Base-by-base conservation (phyloP, 352 stramenopile species). In the Nothophytophthora sp. region DNA sequence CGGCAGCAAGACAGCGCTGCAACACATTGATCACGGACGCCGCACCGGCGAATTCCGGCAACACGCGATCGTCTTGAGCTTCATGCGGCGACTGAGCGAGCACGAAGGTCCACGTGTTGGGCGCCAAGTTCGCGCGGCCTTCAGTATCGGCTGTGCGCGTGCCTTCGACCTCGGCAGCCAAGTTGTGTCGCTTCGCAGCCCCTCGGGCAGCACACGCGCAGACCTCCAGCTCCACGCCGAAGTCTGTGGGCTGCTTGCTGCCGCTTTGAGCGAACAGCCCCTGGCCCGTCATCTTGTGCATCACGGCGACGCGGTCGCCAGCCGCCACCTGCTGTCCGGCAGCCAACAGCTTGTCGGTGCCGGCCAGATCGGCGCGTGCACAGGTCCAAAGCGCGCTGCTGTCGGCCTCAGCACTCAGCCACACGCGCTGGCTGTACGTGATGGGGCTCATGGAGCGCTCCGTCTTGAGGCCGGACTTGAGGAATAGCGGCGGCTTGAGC, bases 241-340 rank as follows among this genome's bases (percentile, higher is more conserved):
- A 95, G 40, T 95, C 79, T 0, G 82, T 93, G 15, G 79, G 76
- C 44, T 89, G 73, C 23, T 79, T 86, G 63, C 59, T 81, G 49
- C 70, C 80, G 28, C 58, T 50, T 20, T 89, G 67, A 1, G 66
- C 56, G 12, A 63, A 72, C 5, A 95, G 56, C 10, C 80, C 67
- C 37, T 90, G 70, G 18, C 82, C 81, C 0, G 85, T 92, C 85
- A 95, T 95, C 63, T 95, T 92, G 63, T 95, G 85, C 41, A 89
- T 51, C 30, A 95, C 42, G 4, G 81, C 70, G 40, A 93, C 53
- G 2, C 45, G 40, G 30, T 95, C 85, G 0, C 75, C 76, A 0
- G 67, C 55, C 5, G 38, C 22, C 2, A 95, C 68, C 11, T 61
- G 67, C 5, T 63, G 60, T 0, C 81, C 76, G 0, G 63, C 62